phyloP scores from a whole-genome alignment of 2,329 filamentous ascomycete species.

The Colletotrichum caudatum region DNA sequence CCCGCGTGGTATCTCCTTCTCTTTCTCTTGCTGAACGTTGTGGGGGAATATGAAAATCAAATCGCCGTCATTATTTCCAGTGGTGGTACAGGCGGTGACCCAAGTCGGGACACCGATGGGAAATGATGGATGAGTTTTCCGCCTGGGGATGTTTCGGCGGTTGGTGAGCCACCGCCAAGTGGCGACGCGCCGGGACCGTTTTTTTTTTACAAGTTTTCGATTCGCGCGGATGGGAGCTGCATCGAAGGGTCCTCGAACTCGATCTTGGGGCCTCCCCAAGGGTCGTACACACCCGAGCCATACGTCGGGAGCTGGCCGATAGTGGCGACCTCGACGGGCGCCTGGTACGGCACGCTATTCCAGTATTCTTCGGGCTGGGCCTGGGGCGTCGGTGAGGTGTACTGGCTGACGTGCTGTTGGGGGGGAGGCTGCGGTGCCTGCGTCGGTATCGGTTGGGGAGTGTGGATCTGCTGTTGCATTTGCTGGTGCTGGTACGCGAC shows the following conservation, averaged over 20 bases:
- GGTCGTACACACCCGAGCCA: slow-evolving; percentile 62
- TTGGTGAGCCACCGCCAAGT: neutral
- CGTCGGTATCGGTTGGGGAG: slow-evolving; percentile 51
- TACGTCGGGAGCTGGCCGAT: slow-evolving; percentile 66
- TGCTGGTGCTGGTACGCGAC: slow-evolving; percentile 57
- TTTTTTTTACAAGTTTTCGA: slow-evolving; percentile 64
- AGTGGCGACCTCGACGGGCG: slow-evolving; percentile 67
- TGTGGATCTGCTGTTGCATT: slow-evolving; percentile 51
- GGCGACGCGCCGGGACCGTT: neutral
- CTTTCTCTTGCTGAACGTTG: slow-evolving; percentile 29
- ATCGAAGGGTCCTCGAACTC: slow-evolving; percentile 69
- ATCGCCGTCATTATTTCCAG: slow-evolving; percentile 32
- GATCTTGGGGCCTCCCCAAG: slow-evolving; percentile 65
- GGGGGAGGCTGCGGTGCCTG: slow-evolving; percentile 42
- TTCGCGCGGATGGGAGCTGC: slow-evolving; percentile 70
- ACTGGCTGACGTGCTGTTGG: slow-evolving; percentile 48
- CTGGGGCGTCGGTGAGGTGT: slow-evolving; percentile 52
- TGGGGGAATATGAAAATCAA: slow-evolving; percentile 40
- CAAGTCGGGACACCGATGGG: slow-evolving; percentile 1
- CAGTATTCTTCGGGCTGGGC: slow-evolving; percentile 66
- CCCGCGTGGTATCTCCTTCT: slow-evolving; percentile 50
- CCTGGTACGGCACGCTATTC: slow-evolving; percentile 62
- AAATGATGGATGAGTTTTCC: slow-evolving; percentile 16
- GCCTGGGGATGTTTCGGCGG: neutral
- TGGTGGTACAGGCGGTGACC: slow-evolving; percentile 36